These are phyloP conservation scores for Moelleriella libera DNA, from an alignment of 2,329 filamentous ascomycete species.

Conservation along the genomic window DNA sequence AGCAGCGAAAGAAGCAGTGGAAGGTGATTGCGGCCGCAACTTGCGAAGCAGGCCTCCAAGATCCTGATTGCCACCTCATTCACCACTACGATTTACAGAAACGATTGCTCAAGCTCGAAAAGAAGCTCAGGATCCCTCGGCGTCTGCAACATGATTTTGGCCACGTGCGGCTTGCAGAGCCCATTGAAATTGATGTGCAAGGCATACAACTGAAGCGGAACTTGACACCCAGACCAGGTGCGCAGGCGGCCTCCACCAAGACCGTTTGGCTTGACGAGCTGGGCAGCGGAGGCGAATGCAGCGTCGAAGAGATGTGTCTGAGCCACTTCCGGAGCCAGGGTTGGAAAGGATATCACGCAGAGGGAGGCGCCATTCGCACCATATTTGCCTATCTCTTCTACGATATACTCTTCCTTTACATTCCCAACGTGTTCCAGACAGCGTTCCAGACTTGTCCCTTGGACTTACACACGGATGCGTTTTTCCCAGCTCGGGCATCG, in stretches of 20 bases:
- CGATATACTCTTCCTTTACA: slow-evolving; percentile 82
- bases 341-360: slow-evolving; percentile 90
- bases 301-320: slow-evolving; percentile 88
- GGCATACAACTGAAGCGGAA: slow-evolving; percentile 64
- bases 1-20: slow-evolving; percentile 67
- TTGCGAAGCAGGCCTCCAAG: slow-evolving; percentile 76
- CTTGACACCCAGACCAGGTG: slow-evolving; percentile 24
- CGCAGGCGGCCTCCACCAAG: slow-evolving; percentile 41
- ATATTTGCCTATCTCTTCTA: slow-evolving; percentile 84
- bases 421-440: slow-evolving; percentile 96
- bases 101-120: slow-evolving; percentile 82
- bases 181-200: slow-evolving; percentile 59
- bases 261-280: slow-evolving; percentile 79
- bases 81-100: slow-evolving; percentile 94
- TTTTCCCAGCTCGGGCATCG: slow-evolving; percentile 71
- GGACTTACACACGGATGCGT: slow-evolving; percentile 84
- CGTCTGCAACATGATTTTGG: slow-evolving; percentile 86
- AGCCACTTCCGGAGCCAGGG: slow-evolving; percentile 69
- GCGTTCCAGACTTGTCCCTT: slow-evolving; percentile 87
- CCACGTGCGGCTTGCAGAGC: slow-evolving; percentile 65
- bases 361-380: slow-evolving; percentile 85
- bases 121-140: slow-evolving; percentile 65
- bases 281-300: slow-evolving; percentile 58
- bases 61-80: slow-evolving; percentile 78
- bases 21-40: slow-evolving; percentile 61